phyloP scores from a whole-genome alignment of 306 rosid species.

The Trifolium subterraneum region DNA sequence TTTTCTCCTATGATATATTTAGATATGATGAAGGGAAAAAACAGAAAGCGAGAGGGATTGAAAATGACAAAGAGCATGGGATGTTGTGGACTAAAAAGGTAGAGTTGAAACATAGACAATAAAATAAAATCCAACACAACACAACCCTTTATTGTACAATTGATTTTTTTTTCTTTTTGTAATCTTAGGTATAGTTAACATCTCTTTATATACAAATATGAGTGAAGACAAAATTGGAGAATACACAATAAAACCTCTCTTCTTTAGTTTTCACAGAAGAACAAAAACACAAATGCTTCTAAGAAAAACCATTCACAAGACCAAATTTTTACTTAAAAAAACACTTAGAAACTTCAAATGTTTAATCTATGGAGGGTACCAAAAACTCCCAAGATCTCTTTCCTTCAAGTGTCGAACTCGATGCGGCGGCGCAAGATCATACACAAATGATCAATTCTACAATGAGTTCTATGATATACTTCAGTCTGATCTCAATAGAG shows the following conservation, averaged over 20 bases:
- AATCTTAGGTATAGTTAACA: conserved; percentile 48
- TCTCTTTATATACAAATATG: conserved; percentile 38
- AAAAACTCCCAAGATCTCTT: conserved; percentile 68
- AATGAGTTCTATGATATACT: conserved; percentile 70
- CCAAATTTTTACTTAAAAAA: conserved; percentile 53
- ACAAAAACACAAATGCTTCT: conserved; percentile 71
- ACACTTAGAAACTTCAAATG: conserved; percentile 61
- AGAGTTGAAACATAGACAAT: conserved; percentile 49
- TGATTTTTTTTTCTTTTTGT: conserved; percentile 53
- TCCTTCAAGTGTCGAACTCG: conserved; percentile 64
- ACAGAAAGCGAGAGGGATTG: conserved; percentile 38
- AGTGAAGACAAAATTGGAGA: conserved; percentile 48
- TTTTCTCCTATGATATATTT: not conserved
- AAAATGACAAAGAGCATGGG: conserved; percentile 46
- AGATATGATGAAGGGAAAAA: not conserved
- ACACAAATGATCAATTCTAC: conserved; percentile 65
- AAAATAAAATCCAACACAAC: conserved; percentile 35
- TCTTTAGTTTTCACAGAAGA: not conserved
- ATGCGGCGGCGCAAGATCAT: conserved; percentile 48
- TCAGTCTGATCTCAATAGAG: conserved; percentile 63
- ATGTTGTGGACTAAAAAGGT: conserved; percentile 48
- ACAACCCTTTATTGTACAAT: conserved; percentile 43
- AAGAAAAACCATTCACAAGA: conserved; percentile 62
- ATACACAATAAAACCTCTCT: conserved; percentile 34
- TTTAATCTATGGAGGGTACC: conserved; percentile 61